phyloP scores from a whole-genome alignment of 2,329 filamentous ascomycete species.

The Ustulina deusta region DNA sequence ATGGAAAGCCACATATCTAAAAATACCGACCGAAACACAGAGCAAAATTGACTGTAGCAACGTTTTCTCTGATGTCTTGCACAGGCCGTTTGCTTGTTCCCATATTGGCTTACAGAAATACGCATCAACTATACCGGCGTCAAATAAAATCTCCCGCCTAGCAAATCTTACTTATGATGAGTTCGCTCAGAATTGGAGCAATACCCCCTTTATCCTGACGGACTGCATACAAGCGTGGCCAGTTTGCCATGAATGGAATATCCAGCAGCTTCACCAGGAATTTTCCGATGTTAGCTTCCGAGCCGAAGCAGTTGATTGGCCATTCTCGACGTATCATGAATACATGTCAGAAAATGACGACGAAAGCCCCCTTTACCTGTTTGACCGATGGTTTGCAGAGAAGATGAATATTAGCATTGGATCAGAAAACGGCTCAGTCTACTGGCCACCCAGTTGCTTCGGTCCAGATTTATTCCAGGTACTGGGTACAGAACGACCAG shows the following conservation, averaged over 20 bases:
- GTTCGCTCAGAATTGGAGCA: constrained; percentile 80
- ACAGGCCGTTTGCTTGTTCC: constrained; percentile 90
- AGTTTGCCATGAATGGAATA: constrained; percentile 78
- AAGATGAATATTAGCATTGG: constrained; percentile 83
- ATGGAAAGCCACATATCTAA: constrained; percentile 84
- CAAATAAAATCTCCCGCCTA: constrained; percentile 80
- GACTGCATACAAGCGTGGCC: constrained; percentile 85
- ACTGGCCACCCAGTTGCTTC: constrained; percentile 87
- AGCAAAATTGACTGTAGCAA: constrained; percentile 76
- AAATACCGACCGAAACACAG: constrained; percentile 62
- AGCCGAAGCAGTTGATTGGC: constrained; percentile 95
- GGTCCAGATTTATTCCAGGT: constrained; percentile 87
- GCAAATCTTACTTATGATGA: constrained; percentile 76
- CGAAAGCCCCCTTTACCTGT: constrained; percentile 92
- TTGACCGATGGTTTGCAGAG: constrained; percentile 86
- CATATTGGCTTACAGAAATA: constrained; percentile 77
- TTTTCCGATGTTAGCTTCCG: constrained; percentile 79
- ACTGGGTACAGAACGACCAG: constrained; percentile 81
- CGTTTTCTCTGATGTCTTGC: constrained; percentile 90
- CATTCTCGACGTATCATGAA: constrained; percentile 79
- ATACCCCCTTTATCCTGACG: constrained; percentile 88
- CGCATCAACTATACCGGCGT: constrained; percentile 74
- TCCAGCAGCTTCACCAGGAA: constrained; percentile 71
- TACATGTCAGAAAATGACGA: constrained; percentile 86
- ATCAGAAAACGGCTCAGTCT: constrained; percentile 62